phyloP scores from a whole-genome alignment of 345 rosid species.

The Brassica juncea region DNA sequence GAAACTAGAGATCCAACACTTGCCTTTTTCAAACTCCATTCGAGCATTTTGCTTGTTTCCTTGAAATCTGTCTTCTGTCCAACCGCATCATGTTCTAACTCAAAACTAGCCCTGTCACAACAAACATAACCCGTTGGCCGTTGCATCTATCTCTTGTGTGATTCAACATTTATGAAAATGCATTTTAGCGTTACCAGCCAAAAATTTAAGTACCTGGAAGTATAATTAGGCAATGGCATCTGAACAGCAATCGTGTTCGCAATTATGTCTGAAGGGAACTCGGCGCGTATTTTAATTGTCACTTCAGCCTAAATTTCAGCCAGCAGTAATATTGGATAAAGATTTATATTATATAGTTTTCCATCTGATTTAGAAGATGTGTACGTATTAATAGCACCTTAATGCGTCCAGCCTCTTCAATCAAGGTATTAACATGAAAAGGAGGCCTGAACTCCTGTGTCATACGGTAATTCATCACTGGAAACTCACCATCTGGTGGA shows the following conservation, averaged over 20 bases:
- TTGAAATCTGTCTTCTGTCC: constrained; percentile 95
- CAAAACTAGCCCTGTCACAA: constrained; percentile 74
- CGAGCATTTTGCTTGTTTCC: constrained; percentile 81
- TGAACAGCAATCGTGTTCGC: constrained; percentile 81
- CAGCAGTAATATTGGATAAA: constrained; percentile 18
- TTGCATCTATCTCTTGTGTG: neutral
- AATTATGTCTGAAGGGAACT: constrained; percentile 73
- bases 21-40: constrained; percentile 92
- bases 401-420: constrained; percentile 92
- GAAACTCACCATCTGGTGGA: constrained; percentile 98
- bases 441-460: constrained; percentile 99
- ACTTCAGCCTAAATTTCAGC: constrained; percentile 80
- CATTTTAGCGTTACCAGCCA: neutral
- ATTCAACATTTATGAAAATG: neutral
- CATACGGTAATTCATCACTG: constrained; percentile 99
- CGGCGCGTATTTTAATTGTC: constrained; percentile 77
- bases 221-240: constrained; percentile 94
- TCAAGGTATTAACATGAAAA: constrained; percentile 81
- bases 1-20: constrained; percentile 21
- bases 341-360: neutral
- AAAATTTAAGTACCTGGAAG: constrained; percentile 61
- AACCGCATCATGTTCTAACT: constrained; percentile 74
- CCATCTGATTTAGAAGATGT: neutral
- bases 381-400: constrained; percentile 50
- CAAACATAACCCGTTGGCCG: neutral